Evolutionary conservation across 345 rosid species (phyloP), one percentile per base, ranked within the genome.

Genomic region (Geranium rotundifolium): DNA sequence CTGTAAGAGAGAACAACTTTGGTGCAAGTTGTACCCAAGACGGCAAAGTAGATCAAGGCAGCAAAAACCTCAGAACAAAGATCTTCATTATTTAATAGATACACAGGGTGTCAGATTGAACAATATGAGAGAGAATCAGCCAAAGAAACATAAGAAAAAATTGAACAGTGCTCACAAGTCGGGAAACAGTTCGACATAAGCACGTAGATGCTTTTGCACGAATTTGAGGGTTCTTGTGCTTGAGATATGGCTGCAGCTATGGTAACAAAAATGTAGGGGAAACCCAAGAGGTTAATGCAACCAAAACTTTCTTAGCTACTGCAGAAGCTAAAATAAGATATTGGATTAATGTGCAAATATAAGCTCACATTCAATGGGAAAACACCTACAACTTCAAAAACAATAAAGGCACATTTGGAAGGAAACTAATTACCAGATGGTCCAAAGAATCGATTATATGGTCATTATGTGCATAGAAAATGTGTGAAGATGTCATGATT

Each of bases 161-260:
- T 9, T 17, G 39, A 61, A n/a, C 18, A 19, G 64, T 19, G 29
- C 79, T 79, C 80, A 92, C 99, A 87, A 92, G 67, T 52, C 64
- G 84, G 15, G 86, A 88, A 63, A 93, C 97, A 71, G 90, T 82
- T 75, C 88, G 76, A 68, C 84, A 79, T 71, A 85, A 84, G 84
- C 85, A 89, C 83, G 81, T 78, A 9, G 97, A 86, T 17, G 99
- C 95, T 73, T 87, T 93, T 50, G 99, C 97, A 64, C 97, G 81
- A 78, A 89, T 77, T 70, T 96, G 84, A 64, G 97, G 97, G 77
- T 86, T 93, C 79, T 81, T 80, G 71, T 90, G 62, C 74, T 88
- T 87, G 56, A 93, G 82, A 74, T 87, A 73, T 14, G 97, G 96
- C 82, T 86, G 86, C 68, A 92, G 75, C 77, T 92, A 87, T 19